phyloP scores from a whole-genome alignment of 148 eudicot genomes.

The Drosera capensis region DNA sequence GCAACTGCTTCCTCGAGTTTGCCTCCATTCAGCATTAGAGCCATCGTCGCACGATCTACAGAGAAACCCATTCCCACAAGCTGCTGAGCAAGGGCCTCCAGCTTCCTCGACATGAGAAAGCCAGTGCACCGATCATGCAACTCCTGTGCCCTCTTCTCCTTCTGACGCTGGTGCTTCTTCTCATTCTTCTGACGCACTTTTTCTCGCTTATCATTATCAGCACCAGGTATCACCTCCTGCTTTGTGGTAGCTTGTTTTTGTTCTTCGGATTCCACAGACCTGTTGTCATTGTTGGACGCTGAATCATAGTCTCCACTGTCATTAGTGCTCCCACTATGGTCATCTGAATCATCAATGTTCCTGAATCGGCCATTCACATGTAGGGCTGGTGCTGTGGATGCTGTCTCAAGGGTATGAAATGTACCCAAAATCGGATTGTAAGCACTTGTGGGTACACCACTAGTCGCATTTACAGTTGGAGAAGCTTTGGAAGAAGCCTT shows the following conservation, averaged over 20 bases:
- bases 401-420: constrained; percentile 58
- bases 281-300: constrained; percentile 70
- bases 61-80: constrained; percentile 91
- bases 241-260: constrained; percentile 54
- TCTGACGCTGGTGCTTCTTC: constrained; percentile 95
- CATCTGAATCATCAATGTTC: constrained; percentile 77
- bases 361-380: constrained; percentile 69
- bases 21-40: constrained; percentile 81
- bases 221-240: constrained; percentile 58
- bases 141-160: constrained; percentile 93
- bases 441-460: constrained; percentile 52
- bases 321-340: constrained; percentile 43
- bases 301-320: constrained; percentile 65
- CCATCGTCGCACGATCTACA: constrained; percentile 80
- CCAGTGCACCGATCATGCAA: constrained; percentile 85
- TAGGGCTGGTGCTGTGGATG: constrained; percentile 30
- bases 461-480: constrained; percentile 25
- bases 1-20: constrained; percentile 66
- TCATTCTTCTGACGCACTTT: constrained; percentile 90
- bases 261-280: constrained; percentile 95
- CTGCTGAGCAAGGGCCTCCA: constrained; percentile 86
- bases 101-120: constrained; percentile 92
- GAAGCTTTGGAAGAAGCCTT: constrained; percentile 54
- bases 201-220: constrained; percentile 83
- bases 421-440: constrained; percentile 82